Conservation (phyloP, 257 asterid genomes). For the Plantago elongata region DNA sequence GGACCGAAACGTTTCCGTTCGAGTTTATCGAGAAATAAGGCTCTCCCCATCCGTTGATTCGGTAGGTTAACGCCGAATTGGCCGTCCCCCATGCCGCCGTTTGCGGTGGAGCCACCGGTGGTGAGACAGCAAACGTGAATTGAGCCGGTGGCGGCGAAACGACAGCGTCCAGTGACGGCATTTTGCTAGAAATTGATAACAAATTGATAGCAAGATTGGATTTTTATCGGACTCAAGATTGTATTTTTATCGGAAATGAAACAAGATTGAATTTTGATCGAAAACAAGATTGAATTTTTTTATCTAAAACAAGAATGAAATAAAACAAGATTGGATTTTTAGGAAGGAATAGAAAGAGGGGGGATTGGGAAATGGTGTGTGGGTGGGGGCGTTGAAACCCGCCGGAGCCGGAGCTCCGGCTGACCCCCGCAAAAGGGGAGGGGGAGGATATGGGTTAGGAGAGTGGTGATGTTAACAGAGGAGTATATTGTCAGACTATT, state of each 20-base stretch:
- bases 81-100: slow-evolving; percentile 56
- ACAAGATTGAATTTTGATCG: background rate
- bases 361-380: slow-evolving; percentile 30
- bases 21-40: slow-evolving; percentile 83
- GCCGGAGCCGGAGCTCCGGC: slow-evolving; percentile 99
- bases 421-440: slow-evolving; percentile 99
- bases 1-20: slow-evolving; percentile 67
- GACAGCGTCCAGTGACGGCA: slow-evolving; percentile 80
- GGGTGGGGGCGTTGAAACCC: slow-evolving; percentile 97
- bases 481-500: slow-evolving; percentile 24
- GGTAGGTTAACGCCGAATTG: slow-evolving; percentile 62
- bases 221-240: no score
- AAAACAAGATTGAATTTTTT: background rate
- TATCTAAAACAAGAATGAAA: background rate
- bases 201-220: no score
- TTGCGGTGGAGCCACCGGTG: slow-evolving; percentile 23
- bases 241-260: no score
- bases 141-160: slow-evolving; percentile 48
- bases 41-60: slow-evolving; percentile 88
- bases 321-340: background rate
- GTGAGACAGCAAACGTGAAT: slow-evolving; percentile 46
- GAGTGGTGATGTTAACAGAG: background rate
- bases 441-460: slow-evolving; percentile 55
- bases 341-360: no score
- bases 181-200: slow-evolving; percentile 17